phyloP scores from a whole-genome alignment of 768 basidiomycete genomes.

The Naganishia antarctica region DNA sequence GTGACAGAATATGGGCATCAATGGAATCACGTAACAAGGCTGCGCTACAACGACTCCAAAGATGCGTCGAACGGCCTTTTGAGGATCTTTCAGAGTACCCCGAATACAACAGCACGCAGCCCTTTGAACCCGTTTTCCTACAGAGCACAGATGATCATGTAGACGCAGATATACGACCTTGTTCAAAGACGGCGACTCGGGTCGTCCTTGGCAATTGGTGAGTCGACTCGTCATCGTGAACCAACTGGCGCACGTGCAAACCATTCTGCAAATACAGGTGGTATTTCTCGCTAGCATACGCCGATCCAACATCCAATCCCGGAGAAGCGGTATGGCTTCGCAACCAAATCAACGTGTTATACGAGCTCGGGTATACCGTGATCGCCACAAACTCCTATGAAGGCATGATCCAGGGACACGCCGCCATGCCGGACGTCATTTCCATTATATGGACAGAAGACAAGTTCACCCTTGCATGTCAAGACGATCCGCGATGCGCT shows the following conservation, averaged over 20 bases:
- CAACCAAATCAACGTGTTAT: conserved; percentile 32
- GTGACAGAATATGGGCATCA: conserved; percentile 17
- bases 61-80: conserved; percentile 9
- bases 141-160: conserved; percentile 4
- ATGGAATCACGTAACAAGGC: conserved; percentile 13
- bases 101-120: background rate
- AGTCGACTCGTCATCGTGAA: background rate
- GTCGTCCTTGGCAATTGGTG: conserved; percentile 26
- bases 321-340: conserved; percentile 26
- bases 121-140: conserved; percentile 3
- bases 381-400: conserved; percentile 34
- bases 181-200: conserved; percentile 22
- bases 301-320: conserved; percentile 10
- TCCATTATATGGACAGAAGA: conserved; percentile 39
- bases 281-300: conserved; percentile 26
- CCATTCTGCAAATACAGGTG: background rate
- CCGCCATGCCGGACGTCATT: conserved; percentile 46
- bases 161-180: conserved; percentile 17
- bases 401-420: conserved; percentile 39
- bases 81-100: conserved; percentile 1
- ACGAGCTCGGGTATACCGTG: conserved; percentile 35
- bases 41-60: conserved; percentile 6
- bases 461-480: conserved; percentile 36
- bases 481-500: conserved; percentile 45
- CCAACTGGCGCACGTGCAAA: background rate